A percentile compares a stretch with the other conserved stretches of the same genome.
Conservation (phyloP, 441 rosid species). For the Euphorbia corollata region DNA sequence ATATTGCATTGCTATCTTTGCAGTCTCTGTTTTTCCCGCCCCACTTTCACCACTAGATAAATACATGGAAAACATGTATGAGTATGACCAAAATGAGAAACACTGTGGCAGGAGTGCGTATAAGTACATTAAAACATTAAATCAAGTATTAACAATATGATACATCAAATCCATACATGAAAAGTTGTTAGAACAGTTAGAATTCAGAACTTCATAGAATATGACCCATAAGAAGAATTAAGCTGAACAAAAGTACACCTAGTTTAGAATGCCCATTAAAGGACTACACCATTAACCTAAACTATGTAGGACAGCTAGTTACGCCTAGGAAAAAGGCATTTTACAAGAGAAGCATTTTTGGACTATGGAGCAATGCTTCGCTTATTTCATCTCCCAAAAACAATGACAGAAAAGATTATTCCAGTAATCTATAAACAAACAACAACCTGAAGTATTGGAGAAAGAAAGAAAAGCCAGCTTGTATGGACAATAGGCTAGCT, state of each 20-base stretch:
- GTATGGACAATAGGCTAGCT: not conserved
- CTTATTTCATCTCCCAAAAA: too few species aligned
- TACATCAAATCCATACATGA: not conserved
- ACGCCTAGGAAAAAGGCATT: not conserved
- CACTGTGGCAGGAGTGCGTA: not conserved
- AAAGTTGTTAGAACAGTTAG: not conserved
- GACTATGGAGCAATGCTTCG: too few species aligned
- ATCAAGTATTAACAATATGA: not conserved
- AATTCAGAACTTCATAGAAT: not conserved
- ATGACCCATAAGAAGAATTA: not conserved
- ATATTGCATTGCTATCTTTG: slow-evolving; percentile 99
- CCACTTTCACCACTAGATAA: slow-evolving; percentile 94
- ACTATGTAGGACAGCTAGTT: not conserved
- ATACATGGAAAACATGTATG: slow-evolving; percentile 22
- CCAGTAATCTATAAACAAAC: too few species aligned
- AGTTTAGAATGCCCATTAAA: not conserved
- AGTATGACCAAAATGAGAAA: not conserved
- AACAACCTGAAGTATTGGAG: not conserved
- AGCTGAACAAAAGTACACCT: not conserved
- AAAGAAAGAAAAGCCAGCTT: not conserved
- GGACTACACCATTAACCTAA: not conserved
- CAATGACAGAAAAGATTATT: too few species aligned
- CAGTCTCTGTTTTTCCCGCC: slow-evolving; percentile 99
- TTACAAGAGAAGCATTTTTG: not conserved
- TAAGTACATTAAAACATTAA: not conserved